Conservation (phyloP, 129 eudicot genomes). For the Artemisia annua region DNA sequence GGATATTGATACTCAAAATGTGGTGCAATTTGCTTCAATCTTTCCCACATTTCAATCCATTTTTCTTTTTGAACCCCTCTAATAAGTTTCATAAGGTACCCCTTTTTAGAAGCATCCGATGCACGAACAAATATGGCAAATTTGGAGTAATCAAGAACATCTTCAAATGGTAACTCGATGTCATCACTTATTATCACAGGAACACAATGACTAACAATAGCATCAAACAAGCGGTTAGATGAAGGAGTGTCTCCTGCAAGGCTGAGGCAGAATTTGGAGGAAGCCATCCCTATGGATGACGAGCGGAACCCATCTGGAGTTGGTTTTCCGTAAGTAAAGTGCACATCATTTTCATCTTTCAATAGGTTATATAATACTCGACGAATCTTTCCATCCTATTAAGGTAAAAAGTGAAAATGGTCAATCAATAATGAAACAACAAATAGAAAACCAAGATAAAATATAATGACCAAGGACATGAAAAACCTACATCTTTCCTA, state of each 20-base stretch:
- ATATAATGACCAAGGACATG: too few species aligned
- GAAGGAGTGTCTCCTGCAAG: background rate
- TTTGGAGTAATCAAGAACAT: slow-evolving; percentile 41
- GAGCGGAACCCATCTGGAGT: background rate
- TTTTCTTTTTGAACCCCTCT: slow-evolving; percentile 53
- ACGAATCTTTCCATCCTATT: background rate
- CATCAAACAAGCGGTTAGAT: too few species aligned
- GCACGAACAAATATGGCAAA: slow-evolving; percentile 67
- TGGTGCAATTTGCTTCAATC: slow-evolving; percentile 50
- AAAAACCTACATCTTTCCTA: background rate
- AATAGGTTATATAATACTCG: background rate
- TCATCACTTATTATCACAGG: too few species aligned
- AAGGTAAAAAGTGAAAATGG: too few species aligned
- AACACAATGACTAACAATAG: too few species aligned
- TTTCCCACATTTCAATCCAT: slow-evolving; percentile 85
- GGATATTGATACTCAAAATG: slow-evolving; percentile 78
- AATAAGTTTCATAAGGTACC: slow-evolving; percentile 60
- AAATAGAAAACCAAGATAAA: too few species aligned
- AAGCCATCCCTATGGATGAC: background rate
- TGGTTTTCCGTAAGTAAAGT: background rate
- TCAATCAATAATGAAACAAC: too few species aligned
- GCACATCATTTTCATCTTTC: background rate
- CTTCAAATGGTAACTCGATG: too few species aligned
- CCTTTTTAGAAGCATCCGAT: slow-evolving; percentile 55
- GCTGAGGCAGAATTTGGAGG: background rate